Percentiles rank a stretch among this genome's conserved stretches.
phyloP scores from a whole-genome alignment of 495 filamentous ascomycete species.

The Penicillium salamii region DNA sequence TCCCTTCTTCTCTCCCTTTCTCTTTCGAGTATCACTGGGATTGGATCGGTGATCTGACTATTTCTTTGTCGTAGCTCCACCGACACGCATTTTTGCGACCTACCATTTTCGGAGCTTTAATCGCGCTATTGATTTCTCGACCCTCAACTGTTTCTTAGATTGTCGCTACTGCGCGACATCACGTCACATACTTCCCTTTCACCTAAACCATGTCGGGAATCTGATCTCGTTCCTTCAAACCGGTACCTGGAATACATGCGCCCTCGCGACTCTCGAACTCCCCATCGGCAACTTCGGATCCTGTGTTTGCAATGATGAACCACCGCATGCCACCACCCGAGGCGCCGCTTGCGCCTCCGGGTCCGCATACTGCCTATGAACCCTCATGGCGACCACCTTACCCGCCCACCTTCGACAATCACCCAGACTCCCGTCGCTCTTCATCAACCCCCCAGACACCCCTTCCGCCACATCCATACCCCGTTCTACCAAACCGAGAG shows the following conservation, averaged over 20 bases:
- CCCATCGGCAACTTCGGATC: slow-evolving; percentile 9
- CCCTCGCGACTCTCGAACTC: not conserved
- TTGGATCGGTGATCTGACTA: slow-evolving; percentile 20
- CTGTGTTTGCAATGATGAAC: slow-evolving; percentile 25
- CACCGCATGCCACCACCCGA: slow-evolving; percentile 37
- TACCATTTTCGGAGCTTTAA: slow-evolving; percentile 2
- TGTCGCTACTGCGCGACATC: not conserved
- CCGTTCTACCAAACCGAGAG: slow-evolving; percentile 34
- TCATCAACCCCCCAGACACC: slow-evolving; percentile 29
- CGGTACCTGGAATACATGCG: slow-evolving; percentile 7
- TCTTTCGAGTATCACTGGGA: slow-evolving; percentile 5
- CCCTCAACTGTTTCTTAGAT: not conserved
- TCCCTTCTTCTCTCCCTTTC: not conserved
- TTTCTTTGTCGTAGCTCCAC: slow-evolving; percentile 27
- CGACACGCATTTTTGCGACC: slow-evolving; percentile 7
- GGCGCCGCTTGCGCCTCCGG: slow-evolving; percentile 24
- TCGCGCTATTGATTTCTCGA: slow-evolving; percentile 1
- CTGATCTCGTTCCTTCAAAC: slow-evolving; percentile 7
- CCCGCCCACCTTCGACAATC: slow-evolving; percentile 30
- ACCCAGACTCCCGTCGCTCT: slow-evolving; percentile 32
- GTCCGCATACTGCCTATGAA: slow-evolving; percentile 31
- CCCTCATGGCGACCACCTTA: slow-evolving; percentile 34
- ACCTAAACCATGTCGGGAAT: slow-evolving; percentile 1
- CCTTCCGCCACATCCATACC: slow-evolving; percentile 27
- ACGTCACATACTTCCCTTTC: no score